Evolutionary conservation across 371 early-diverging fungal species (phyloP), one percentile per base, ranked within the genome.

Genomic region (Syncephalastrum racemosum): DNA sequence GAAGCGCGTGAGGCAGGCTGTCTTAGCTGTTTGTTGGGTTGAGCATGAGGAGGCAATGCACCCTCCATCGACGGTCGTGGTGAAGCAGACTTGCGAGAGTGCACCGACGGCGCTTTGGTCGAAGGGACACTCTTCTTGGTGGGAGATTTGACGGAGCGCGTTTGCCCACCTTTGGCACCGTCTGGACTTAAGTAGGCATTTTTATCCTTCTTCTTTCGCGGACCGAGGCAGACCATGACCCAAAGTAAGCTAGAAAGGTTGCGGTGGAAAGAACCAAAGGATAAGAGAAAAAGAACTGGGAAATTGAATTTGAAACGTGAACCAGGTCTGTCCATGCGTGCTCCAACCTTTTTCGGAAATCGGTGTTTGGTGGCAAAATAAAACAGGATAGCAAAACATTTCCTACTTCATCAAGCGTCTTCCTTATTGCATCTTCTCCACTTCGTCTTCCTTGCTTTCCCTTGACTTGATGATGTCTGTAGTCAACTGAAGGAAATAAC

Each of bases 121-220:
- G 63, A 16, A 20, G 46, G 31, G 13, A 43, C 36, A 10, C 36
- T 31, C 36, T 31, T 31, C 36, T 31, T 49, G 53, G 19, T 45
- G 53, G 52, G 4, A 19, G 43, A 54, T 56, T 60, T 48, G 60
- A 51, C 50, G 16, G 53, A 56, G 12, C 54, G 20, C 13, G 36
- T 51, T 46, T 52, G 27, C 18, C 42, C 24, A 16, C 46, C 44
- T 14, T 24, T 42, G 14, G 59, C 56, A 44, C 61, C 68, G 18
- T 58, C 63, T 12, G 67, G 67, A 46, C 59, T 62, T 4, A 67
- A 46, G 18, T 48, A 36, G 16, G 40, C 39, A 1, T 53, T 31
- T 20, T 70, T 70, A 22, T 70, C 66, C 16, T 59, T 59, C 55
- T 70, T 70, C 31, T 70, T 70, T 18, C 70, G 56, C 47, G 70